These are phyloP conservation scores for Asclepias syriaca DNA, from an alignment of 257 asterid genomes.

Conservation along the genomic window DNA sequence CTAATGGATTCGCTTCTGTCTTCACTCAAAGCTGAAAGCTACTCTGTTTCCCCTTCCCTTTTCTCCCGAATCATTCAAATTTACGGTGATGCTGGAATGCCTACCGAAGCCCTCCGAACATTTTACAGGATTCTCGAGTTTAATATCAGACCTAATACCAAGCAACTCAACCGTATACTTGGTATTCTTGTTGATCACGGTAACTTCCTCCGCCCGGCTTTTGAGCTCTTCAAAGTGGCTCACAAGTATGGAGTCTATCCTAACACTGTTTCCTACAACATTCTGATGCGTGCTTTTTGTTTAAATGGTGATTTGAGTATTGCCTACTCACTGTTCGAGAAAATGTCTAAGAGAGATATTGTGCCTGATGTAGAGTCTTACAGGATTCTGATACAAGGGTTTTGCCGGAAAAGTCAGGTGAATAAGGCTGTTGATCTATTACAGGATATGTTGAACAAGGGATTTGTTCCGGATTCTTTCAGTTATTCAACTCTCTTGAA, in stretches of 20 bases:
- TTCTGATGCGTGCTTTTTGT: constrained; percentile 77
- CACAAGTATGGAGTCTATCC: constrained; percentile 57
- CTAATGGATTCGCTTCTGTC: constrained; percentile 56
- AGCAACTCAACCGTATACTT: constrained; percentile 73
- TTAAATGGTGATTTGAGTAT: constrained; percentile 63
- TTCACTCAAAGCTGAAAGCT: constrained; percentile 46
- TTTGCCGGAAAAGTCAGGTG: constrained; percentile 93
- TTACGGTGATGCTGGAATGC: constrained; percentile 67
- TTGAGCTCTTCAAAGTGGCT: constrained; percentile 72
- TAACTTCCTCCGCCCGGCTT: constrained; percentile 60
- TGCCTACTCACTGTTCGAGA: constrained; percentile 63
- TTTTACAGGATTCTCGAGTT: constrained; percentile 76
- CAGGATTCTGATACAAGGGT: constrained; percentile 75
- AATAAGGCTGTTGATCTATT: constrained; percentile 74
- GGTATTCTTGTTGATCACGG: constrained; percentile 52
- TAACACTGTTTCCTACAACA: constrained; percentile 70
- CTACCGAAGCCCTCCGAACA: constrained; percentile 65
- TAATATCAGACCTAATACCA: constrained; percentile 58
- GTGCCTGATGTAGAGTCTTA: constrained; percentile 76
- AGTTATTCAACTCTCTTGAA: constrained; percentile 77
- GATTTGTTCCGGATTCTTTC: constrained; percentile 73
- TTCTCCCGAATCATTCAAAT: constrained; percentile 69
- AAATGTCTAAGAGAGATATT: constrained; percentile 73
- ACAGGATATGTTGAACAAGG: constrained; percentile 96
- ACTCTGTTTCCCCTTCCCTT: constrained; percentile 58